Base-by-base conservation (phyloP, 768 basidiomycete genomes). In the Lyophyllum atratum region DNA sequence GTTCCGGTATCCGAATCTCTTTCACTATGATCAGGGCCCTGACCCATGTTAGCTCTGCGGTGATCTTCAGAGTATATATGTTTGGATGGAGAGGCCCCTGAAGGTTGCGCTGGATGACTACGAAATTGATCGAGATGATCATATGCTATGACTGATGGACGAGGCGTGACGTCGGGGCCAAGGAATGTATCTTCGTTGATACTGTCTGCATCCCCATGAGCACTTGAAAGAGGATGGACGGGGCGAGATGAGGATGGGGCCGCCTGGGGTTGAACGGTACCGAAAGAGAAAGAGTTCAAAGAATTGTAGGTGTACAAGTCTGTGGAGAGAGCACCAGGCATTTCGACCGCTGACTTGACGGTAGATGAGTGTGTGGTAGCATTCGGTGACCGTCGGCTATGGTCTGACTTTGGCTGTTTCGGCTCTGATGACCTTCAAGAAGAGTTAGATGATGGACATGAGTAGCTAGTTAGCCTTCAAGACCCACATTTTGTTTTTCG, bases 271-370 rank as follows among this genome's bases (percentile, higher is more conserved):
- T 72, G 67, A 8, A 75, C 74, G 47, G 76, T 71, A 4, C 82
- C 82, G 59, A 83, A 83, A 12, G 76, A 74, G 63, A 80, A 83
- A 1, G 77, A 74, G 12, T 74, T 67, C 46, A 83, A 75, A 31
- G 75, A 72, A 58, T 80, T 77, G 37, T 72, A 73, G 1, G 75
- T 74, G 60, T 81, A 80, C 50, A 76, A 59, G 54, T 77, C 66
- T 26, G 60, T 40, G 24, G 57, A 47, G 12, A 48, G 52, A 7
- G 24, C 17, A 31, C 64, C 60, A 7, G 63, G 54, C 43, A 59
- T 54, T 50, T 53, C 45, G 6, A 54, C 29, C 12, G 54, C 29
- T 22, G 57, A 50, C 21, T 45, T 52, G 22, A 42, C 37, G 37
- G 53, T 45, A n/a, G 52, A n/a, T 21, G 52, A 19, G 49, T 52